Percentiles rank a stretch among this genome's conserved stretches.
These are phyloP conservation scores for Dysphania ambrosioides DNA, from an alignment of 148 eudicot genomes.

Conservation along the genomic window DNA sequence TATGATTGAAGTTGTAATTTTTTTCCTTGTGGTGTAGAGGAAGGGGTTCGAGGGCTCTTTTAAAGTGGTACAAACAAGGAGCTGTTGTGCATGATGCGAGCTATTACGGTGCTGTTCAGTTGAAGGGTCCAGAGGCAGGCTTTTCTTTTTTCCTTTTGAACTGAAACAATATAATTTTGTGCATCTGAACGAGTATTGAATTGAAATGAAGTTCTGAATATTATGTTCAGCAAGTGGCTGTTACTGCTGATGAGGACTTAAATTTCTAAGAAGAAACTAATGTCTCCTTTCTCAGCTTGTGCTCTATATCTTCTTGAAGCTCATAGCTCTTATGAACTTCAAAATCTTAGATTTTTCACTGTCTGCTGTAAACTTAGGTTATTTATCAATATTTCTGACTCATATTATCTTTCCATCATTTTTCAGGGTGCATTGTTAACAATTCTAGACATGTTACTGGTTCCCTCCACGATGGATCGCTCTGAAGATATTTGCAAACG, in stretches of 20 bases:
- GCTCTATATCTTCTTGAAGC: background rate
- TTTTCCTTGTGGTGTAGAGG: constrained; percentile 48
- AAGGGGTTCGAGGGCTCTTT: constrained; percentile 83
- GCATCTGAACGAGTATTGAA: background rate
- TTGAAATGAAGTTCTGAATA: background rate
- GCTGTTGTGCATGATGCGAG: constrained; percentile 85
- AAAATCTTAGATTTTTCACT: background rate
- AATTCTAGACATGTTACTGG: constrained; percentile 45
- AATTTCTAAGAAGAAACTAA: no score
- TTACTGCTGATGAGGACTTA: background rate
- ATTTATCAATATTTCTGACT: background rate
- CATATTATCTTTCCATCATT: background rate
- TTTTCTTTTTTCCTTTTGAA: constrained; percentile 19
- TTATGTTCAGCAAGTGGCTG: background rate
- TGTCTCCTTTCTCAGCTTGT: no score
- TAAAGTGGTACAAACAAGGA: constrained; percentile 66
- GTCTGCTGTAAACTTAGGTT: constrained; percentile 4
- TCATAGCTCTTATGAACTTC: background rate
- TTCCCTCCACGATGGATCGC: constrained; percentile 38
- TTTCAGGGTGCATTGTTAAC: constrained; percentile 57
- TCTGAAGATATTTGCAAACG: constrained; percentile 29
- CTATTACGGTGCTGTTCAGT: constrained; percentile 58
- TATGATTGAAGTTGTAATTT: constrained; percentile 1
- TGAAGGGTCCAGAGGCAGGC: constrained; percentile 83
- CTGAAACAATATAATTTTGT: background rate